Percentiles rank a stretch among this genome's conserved stretches.
Conservation (phyloP, 345 rosid genomes). For the Hypericum androsaemum region DNA sequence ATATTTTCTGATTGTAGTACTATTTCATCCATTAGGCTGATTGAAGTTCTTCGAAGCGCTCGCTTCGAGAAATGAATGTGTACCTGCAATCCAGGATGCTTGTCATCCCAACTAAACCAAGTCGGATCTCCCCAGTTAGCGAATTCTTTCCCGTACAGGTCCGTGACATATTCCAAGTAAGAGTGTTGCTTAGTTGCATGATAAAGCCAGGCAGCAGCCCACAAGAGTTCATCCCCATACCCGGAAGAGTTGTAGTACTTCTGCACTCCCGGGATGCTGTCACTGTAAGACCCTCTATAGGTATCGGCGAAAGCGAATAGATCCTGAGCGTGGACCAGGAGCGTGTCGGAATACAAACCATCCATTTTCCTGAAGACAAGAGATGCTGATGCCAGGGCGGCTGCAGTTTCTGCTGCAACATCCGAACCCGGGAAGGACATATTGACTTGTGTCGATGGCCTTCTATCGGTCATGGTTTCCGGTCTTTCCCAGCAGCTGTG, state of each 20-base stretch:
- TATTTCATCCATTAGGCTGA: too few species aligned
- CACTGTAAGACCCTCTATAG: conserved; percentile 18
- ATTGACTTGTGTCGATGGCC: conserved; percentile 16
- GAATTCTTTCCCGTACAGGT: conserved; percentile 10
- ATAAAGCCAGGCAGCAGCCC: conserved; percentile 24
- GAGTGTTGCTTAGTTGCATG: conserved; percentile 13
- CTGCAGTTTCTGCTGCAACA: conserved; percentile 24
- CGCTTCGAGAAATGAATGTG: neutral
- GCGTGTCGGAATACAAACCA: conserved; percentile 13
- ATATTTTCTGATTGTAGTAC: too few species aligned
- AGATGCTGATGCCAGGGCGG: conserved; percentile 27
- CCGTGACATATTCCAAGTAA: conserved; percentile 13
- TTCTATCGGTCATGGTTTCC: conserved; percentile 13
- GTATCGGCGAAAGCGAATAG: conserved; percentile 20
- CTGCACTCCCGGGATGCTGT: conserved; percentile 14
- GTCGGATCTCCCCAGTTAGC: conserved; percentile 17
- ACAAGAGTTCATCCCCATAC: conserved; percentile 20
- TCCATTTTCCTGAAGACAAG: conserved; percentile 19
- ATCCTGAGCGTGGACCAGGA: conserved; percentile 13
- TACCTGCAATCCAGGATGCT: conserved; percentile 23
- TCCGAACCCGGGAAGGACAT: conserved; percentile 15
- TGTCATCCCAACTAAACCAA: conserved; percentile 28
- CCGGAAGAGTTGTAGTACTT: conserved; percentile 18
- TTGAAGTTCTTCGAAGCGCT: too few species aligned
- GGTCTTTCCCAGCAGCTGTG: conserved; percentile 22